Percentiles rank a stretch among this genome's conserved stretches.
Conservation (phyloP, 306 rosid genomes). For the Comarum palustre region DNA sequence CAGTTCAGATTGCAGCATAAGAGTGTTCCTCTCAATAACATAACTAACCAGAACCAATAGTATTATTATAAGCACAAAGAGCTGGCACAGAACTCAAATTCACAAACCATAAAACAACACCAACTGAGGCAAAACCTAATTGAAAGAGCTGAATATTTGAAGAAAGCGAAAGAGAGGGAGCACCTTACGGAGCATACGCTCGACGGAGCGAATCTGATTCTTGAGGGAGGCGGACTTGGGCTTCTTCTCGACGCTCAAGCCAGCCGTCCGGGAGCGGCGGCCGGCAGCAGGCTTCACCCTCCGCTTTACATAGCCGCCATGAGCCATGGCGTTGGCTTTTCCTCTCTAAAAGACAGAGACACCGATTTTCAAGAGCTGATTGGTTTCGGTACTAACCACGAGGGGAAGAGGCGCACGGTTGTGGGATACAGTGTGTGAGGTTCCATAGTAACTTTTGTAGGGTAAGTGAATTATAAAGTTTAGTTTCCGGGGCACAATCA, state of each 20-base stretch:
- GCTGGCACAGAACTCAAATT: not conserved
- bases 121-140: not conserved
- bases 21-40: not conserved
- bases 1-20: not conserved
- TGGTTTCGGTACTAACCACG: not conserved
- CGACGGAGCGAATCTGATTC: constrained; percentile 88
- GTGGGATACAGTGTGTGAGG: no score
- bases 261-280: constrained; percentile 61
- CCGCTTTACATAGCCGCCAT: constrained; percentile 86
- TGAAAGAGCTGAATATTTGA: not conserved
- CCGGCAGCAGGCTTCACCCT: constrained; percentile 64
- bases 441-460: no score
- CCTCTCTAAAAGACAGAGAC: not conserved
- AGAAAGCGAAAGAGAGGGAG: not conserved
- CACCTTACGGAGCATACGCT: constrained; percentile 92
- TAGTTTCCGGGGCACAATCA: no score
- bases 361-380: not conserved
- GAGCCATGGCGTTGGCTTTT: constrained; percentile 55
- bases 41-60: no score
- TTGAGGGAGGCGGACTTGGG: constrained; percentile 82
- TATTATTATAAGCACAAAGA: not conserved
- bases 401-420: not conserved
- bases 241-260: constrained; percentile 57
- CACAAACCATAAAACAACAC: constrained; percentile 8
- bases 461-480: no score